These are phyloP conservation scores for Pseudohalonectria lignicola DNA, from an alignment of 2,329 filamentous ascomycete species.

Conservation along the genomic window DNA sequence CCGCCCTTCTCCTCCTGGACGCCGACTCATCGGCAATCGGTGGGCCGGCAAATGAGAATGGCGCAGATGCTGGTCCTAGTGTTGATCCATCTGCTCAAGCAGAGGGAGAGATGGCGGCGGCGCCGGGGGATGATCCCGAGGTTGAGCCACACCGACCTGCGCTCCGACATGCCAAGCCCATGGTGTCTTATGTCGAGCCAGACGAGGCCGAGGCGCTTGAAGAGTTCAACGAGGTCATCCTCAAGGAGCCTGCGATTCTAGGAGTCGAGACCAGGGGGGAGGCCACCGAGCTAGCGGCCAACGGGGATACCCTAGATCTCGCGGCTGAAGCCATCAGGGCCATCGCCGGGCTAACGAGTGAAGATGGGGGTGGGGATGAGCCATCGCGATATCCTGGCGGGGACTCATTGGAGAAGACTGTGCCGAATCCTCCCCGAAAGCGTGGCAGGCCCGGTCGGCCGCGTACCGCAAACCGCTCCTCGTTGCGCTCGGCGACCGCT, in stretches of 20 bases:
- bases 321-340: constrained; percentile 19
- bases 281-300: not conserved
- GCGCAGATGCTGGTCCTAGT: constrained; percentile 4
- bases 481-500: too few relatives aligned
- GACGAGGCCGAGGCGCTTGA: constrained; percentile 34
- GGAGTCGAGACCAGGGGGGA: too few relatives aligned
- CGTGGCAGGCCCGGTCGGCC: not conserved
- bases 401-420: not conserved
- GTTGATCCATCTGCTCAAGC: constrained; percentile 2
- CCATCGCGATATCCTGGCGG: not conserved
- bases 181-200: constrained; percentile 36
- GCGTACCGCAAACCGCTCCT: too few relatives aligned
- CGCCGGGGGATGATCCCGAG: constrained; percentile 7
- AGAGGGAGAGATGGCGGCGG: constrained; percentile 11
- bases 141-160: constrained; percentile 35
- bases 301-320: constrained; percentile 11
- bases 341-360: constrained; percentile 8
- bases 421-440: not conserved
- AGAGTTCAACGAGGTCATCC: constrained; percentile 29
- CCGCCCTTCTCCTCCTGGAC: constrained; percentile 29
- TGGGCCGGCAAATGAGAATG: constrained; percentile 3
- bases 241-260: constrained; percentile 5
- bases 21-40: constrained; percentile 2
- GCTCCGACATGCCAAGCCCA: constrained; percentile 41
- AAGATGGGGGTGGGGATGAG: too few relatives aligned